Evolutionary conservation across 139 green algal genomes (phyloP), one percentile per base, ranked within the genome.

Genomic region (Gonium pectorale): DNA sequence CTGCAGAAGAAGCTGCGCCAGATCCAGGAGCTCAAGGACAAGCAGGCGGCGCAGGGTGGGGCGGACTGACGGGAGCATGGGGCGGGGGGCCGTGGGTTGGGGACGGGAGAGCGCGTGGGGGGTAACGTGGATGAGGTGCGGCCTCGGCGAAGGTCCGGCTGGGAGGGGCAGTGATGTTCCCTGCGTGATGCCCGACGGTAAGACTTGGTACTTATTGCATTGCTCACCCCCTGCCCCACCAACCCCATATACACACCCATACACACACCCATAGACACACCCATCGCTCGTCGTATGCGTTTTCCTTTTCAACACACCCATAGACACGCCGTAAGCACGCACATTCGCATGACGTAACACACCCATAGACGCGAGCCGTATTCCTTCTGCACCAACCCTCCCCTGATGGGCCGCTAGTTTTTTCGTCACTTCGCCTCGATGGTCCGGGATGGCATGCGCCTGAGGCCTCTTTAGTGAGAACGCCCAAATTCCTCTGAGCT

Each of bases 1-100:
- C 88, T 97, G 85, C 90, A 95, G 77, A 97, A 97, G 86, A 97
- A 97, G 89, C 81, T 94, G 67, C 87, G 90, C 8, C 92, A 96
- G 80, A 88, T 96, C 40, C 66, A 91, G 79, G 80, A 94, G 84
- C 88, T 95, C 22, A 94, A 94, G 70, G 91, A 96, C 59, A 92
- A 87, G 81, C n/a, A 22, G 63, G 79, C 79, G 29, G 70, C 80
- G 3, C 40, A 85, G 60, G 85, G 85, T 90, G 67, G 79, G 67
- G 64, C 51, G 27, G 19, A 15, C 43, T 9, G 13, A 17, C 49
- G 13, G 49, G 49, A 56, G 49, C 13, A 17, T 26, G 49, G 49
- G 17, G 49, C 13, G 49, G 49, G 49, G 49, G 13, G 17, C 49
- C 49, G 49, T 26, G 17, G 49, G 49, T 56, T 26, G 49, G 13